Evolutionary conservation across 441 rosid species (phyloP), one percentile per base, ranked within the genome.

Genomic region (Flueggea neowawraea): DNA sequence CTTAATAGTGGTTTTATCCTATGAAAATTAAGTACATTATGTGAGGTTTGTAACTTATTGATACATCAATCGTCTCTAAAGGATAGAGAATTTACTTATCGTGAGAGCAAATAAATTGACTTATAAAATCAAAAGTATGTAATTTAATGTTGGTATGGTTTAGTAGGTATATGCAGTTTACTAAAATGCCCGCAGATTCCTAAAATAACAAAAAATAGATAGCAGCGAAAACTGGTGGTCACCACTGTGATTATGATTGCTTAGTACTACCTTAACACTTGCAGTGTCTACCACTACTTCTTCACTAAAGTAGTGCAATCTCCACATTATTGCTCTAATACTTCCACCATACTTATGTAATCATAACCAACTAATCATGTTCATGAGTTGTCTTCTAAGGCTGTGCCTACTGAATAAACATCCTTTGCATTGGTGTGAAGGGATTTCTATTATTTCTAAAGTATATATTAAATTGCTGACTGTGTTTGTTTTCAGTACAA

Each of bases 141-240:
- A 6, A 43, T 6, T 1, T 1, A 43, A 6, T 22, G 32, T n/a
- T 16, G 60, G 43, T 32, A 48, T 50, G 45, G 31, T 10, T 28
- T 6, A 31, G 12, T 16, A 17, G 49, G 53, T 17, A 17, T 52
- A 58, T 11, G 3, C 1, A 12, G 49, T 70, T 78, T 73, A 77
- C 90, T 1, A 74, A 67, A 74, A 63, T 75, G 12, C 86, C 90
- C 84, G 53, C 53, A 22, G 14, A 58, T 58, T 50, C 57, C 60
- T 47, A 22, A 55, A 65, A 64, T 63, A 67, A 68, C 36, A 36
- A 50, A 28, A 70, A 31, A 16, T 4, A 53, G 41, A 28, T 4
- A 56, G 47, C 16, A 60, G 10, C 50, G 7, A n/a, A 36, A 54
- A 17, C 31, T 50, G 54, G 53, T 17, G 73, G 70, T 11, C 52